Evolutionary conservation across 2,329 filamentous ascomycete genomes (phyloP), one percentile per base, ranked within the genome.

Genomic region (Colletotrichum lentis): DNA sequence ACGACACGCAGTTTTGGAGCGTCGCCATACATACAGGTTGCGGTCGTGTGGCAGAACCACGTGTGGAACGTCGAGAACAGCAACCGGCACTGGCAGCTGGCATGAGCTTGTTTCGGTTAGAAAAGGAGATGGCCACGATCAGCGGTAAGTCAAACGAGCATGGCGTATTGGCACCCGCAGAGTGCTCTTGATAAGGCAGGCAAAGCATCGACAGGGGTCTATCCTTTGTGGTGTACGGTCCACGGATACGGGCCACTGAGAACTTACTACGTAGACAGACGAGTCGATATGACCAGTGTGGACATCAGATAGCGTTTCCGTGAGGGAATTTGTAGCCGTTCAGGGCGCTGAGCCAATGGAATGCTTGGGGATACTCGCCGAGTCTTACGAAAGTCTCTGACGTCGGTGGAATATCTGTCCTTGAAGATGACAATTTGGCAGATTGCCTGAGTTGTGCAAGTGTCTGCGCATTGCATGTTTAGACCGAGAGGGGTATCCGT

Each of bases 111-210:
- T 20, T 41, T 60, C 35, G 46, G 22, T 8, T 27, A 46, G 56
- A 57, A 46, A 27, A 20, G 49, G 35, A 35, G 55, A 31, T 49
- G 56, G 62, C 57, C 49, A 62, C 31, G 62, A 61, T 61, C 62
- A 41, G 56, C 47, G 37, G 47, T 64, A 54, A 60, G 62, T 64
- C 55, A 52, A 64, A 20, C 35, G 39, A 57, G 37, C 20, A 59
- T 43, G 39, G 41, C 31, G 41, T 35, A 39, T 50, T 47, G 27
- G 12, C n/a, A 37, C 18, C 43, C 41, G 27, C 18, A 14, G 20
- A 31, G 7, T 18, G n/a, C 3, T 18, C 16, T 52, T 60, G 62
- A 60, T 59, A 46, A 60, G 24, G 37, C 44, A 64, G 54, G 35
- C 18, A 27, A 16, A 12, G 37, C 35, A 37, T 37, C 14, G 16